Base-by-base conservation (phyloP, 2,329 filamentous ascomycete species). In the Aspergillus udagawae region DNA sequence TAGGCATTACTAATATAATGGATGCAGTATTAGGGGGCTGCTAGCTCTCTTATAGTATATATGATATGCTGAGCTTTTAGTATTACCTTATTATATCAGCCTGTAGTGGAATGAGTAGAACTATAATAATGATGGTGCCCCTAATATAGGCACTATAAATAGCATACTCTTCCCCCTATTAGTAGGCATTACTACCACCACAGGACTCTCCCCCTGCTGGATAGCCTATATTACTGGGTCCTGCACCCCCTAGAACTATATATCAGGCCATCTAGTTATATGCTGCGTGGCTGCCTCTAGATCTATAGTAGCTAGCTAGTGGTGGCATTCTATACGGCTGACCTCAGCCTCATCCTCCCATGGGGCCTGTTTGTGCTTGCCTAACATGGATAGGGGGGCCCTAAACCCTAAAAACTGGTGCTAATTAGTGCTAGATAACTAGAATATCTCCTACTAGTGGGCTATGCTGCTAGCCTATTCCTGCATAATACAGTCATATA, bases 101-200 rank as follows among this genome's bases (percentile, higher is more conserved):
- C n/a, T n/a, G n/a, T n/a, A n/a, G n/a, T n/a, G n/a, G n/a, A n/a
- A n/a, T n/a, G n/a, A n/a, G n/a, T n/a, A n/a, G n/a, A n/a, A n/a
- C n/a, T n/a, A n/a, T n/a, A n/a, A n/a, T n/a, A n/a, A n/a, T n/a
- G n/a, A n/a, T n/a, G n/a, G n/a, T n/a, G n/a, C n/a, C n/a, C n/a
- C n/a, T n/a, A n/a, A n/a, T n/a, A n/a, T n/a, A n/a, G 38, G 51
- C 20, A 59, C 28, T 29, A 60, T 58, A 23, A 62, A 60, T 3
- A 55, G 49, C 29, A 55, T 29, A 45, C 54, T 60, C 42, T 60
- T 60, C 0, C 52, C 35, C 0, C 51, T 48, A 0, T 44, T 35
- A 0, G 52, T 60, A 0, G 27, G 51, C 52, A 60, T 55, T 1
- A 56, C 45, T 4, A 23, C 45, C 0, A 56, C n/a, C 1, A 53